Percentiles rank a stretch among this genome's conserved stretches.
Evolutionary conservation across 148 eudicot species (phyloP).

Genomic region (Salicornia ramosissima): DNA sequence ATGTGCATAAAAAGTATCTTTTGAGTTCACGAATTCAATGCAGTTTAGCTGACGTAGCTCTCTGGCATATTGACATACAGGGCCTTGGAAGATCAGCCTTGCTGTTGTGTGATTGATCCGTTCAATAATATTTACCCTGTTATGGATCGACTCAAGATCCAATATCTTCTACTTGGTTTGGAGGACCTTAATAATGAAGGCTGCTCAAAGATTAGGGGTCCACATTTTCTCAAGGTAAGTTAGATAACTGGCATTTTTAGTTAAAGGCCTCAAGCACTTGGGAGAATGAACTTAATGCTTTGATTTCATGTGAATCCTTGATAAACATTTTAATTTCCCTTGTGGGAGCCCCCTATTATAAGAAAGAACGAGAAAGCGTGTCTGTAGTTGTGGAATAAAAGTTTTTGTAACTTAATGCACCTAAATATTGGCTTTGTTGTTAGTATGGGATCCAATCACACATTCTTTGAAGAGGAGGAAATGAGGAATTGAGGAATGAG

Average conservation of each 20-base stretch:
- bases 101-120: constrained; percentile 75
- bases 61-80: constrained; percentile 37
- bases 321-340: no score
- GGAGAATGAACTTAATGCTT: background rate
- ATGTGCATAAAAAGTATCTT: background rate
- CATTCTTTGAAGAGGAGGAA: no score
- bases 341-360: no score
- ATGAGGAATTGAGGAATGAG: no score
- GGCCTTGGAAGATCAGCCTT: constrained; percentile 41
- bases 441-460: no score
- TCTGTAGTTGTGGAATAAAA: no score
- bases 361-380: no score
- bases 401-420: no score
- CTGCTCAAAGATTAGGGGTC: constrained; percentile 55
- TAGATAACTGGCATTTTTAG: background rate
- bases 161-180: constrained; percentile 64
- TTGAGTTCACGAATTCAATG: background rate
- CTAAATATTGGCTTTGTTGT: no score
- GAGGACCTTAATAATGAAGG: constrained; percentile 44
- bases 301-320: background rate
- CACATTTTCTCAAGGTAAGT: constrained; percentile 70
- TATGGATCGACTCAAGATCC: constrained; percentile 74
- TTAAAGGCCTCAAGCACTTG: background rate
- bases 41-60: constrained; percentile 1
- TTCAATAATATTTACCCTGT: constrained; percentile 64